phyloP scores from a whole-genome alignment of 306 rosid genomes.

The Calophaca sinica region DNA sequence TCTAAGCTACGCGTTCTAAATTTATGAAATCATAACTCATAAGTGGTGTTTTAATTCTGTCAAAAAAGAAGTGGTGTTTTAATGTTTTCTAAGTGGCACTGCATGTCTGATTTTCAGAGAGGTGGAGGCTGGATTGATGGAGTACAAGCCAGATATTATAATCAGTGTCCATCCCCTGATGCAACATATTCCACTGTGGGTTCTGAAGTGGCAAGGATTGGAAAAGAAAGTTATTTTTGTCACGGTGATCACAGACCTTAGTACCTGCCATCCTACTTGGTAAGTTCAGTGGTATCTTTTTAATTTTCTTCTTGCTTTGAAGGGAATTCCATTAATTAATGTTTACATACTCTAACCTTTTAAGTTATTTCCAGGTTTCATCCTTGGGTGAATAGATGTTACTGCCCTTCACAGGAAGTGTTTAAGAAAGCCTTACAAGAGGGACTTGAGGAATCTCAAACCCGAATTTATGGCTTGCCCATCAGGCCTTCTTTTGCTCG shows the following conservation, averaged over 20 bases:
- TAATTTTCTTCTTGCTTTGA: slow-evolving; percentile 5
- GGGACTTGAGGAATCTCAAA: slow-evolving; percentile 84
- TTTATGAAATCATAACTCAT: neutral
- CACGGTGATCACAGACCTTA: slow-evolving; percentile 91
- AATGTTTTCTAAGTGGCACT: slow-evolving; percentile 25
- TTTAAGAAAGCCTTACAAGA: slow-evolving; percentile 79
- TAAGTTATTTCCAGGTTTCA: slow-evolving; percentile 74
- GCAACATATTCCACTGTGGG: slow-evolving; percentile 99
- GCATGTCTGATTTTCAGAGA: slow-evolving; percentile 64
- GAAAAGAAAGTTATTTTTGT: slow-evolving; percentile 89
- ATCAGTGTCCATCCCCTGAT: slow-evolving; percentile 97
- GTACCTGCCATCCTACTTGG: slow-evolving; percentile 96
- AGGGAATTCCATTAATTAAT: slow-evolving; percentile 11
- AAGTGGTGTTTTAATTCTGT: no score
- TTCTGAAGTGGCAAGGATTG: slow-evolving; percentile 98
- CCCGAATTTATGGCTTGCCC: slow-evolving; percentile 81
- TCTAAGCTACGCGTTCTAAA: neutral
- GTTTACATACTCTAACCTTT: slow-evolving; percentile 41
- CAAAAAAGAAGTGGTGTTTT: no score
- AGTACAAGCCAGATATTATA: slow-evolving; percentile 90
- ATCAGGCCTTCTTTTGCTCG: slow-evolving; percentile 95
- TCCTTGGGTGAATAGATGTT: slow-evolving; percentile 92
- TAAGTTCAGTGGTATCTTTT: slow-evolving; percentile 42
- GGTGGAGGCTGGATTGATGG: slow-evolving; percentile 98
- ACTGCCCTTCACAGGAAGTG: slow-evolving; percentile 89